Conservation (phyloP, 116 monocot species). For the Phalaenopsis hybrid region DNA sequence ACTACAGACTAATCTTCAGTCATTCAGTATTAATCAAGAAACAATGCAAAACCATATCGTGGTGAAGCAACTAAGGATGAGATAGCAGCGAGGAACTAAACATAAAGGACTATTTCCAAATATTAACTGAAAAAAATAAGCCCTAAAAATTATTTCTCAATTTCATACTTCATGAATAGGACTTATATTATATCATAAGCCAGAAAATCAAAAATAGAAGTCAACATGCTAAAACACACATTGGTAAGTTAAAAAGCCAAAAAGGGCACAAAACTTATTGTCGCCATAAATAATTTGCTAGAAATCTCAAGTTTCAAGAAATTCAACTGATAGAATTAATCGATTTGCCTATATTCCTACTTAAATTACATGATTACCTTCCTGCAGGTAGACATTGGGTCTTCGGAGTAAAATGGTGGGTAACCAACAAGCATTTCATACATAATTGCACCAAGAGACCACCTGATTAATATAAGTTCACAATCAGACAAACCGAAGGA, state of each 20-base stretch:
- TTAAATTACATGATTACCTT: constrained; percentile 38
- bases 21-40: neutral
- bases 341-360: neutral
- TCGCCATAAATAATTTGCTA: neutral
- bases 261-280: neutral
- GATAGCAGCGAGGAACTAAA: neutral
- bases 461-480: constrained; percentile 34
- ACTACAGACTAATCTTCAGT: neutral
- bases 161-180: neutral
- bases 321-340: neutral
- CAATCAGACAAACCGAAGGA: constrained; percentile 5
- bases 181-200: neutral
- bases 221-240: neutral
- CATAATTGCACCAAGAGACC: constrained; percentile 98
- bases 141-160: neutral
- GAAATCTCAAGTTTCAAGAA: neutral
- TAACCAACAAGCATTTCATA: constrained; percentile 95
- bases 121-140: neutral
- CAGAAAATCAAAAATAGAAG: neutral
- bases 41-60: neutral
- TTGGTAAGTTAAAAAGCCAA: neutral
- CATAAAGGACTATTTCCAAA: neutral
- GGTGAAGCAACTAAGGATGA: neutral
- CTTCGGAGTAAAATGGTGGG: constrained; percentile 92
- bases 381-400: constrained; percentile 91